These are phyloP conservation scores for Syzygium grande DNA, from an alignment of 345 rosid genomes.

Conservation along the genomic window DNA sequence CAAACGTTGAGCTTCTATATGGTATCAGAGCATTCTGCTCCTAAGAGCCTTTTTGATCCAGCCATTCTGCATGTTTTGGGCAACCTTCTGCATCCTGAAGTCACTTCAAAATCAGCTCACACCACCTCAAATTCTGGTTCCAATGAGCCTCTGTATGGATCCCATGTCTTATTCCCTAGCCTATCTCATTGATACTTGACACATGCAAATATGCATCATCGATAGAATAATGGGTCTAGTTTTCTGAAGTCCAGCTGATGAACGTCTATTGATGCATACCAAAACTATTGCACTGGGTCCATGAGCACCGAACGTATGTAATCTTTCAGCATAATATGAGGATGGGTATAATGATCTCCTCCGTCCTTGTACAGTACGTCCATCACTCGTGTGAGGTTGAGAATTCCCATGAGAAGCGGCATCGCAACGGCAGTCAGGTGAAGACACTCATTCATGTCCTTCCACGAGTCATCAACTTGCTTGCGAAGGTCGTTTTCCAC, in stretches of 20 bases:
- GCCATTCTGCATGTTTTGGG: too few species aligned
- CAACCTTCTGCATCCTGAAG: too few species aligned
- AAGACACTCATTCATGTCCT: slow-evolving; percentile 21
- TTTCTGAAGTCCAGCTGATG: too few species aligned
- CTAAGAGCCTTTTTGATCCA: too few species aligned
- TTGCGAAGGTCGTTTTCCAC: slow-evolving; percentile 1
- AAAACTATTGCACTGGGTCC: neutral
- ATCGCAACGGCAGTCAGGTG: neutral
- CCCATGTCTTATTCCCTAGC: neutral
- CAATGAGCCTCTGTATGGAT: too few species aligned
- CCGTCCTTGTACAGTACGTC: slow-evolving; percentile 14
- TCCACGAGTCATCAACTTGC: slow-evolving; percentile 16
- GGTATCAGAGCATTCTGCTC: too few species aligned
- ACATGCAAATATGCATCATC: too few species aligned
- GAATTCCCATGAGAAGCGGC: slow-evolving; percentile 5
- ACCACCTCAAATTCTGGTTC: too few species aligned
- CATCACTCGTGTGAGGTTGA: slow-evolving; percentile 14
- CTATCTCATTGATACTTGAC: neutral
- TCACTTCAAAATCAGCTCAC: too few species aligned
- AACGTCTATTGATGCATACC: too few species aligned
- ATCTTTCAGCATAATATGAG: slow-evolving; percentile 1
- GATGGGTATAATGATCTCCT: slow-evolving; percentile 15
- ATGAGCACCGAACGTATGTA: neutral
- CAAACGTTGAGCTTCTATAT: too few species aligned
- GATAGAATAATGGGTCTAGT: too few species aligned